Conservation (phyloP, 228 moss, liverwort and hornwort genomes). For the Sphagnum fallax region DNA sequence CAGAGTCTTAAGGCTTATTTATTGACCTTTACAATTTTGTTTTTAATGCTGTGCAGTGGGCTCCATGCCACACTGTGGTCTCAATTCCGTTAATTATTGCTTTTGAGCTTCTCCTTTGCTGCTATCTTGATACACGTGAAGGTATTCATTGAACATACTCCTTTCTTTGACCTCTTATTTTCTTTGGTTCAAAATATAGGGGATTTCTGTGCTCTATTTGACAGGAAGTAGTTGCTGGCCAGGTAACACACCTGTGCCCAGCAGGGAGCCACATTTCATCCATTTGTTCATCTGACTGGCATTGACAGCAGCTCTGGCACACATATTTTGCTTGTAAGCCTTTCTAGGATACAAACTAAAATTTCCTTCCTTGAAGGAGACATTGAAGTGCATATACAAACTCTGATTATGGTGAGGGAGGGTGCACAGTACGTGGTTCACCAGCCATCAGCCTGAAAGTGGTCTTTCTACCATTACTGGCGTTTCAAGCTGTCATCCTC, state of each 20-base stretch:
- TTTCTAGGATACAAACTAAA: no score
- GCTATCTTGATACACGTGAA: slow-evolving; percentile 37
- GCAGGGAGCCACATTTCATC: no score
- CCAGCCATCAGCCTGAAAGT: slow-evolving; percentile 36
- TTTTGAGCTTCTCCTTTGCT: slow-evolving; percentile 54
- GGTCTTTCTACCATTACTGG: slow-evolving; percentile 44
- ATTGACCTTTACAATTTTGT: background rate
- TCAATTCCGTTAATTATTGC: slow-evolving; percentile 43
- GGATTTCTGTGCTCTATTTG: no score
- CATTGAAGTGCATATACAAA: no score
- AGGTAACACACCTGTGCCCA: no score
- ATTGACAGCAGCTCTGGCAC: no score
- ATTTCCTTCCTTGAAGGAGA: no score
- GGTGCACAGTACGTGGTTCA: slow-evolving; percentile 17
- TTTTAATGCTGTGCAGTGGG: slow-evolving; percentile 31
- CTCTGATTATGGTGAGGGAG: background rate
- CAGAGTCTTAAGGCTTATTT: background rate
- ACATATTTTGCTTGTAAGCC: no score
- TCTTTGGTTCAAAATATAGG: no score
- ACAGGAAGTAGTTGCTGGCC: no score
- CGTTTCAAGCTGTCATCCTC: slow-evolving; percentile 37
- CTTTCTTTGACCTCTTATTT: no score
- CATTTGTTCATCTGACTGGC: no score
- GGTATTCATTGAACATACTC: slow-evolving; percentile 4
- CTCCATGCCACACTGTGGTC: slow-evolving; percentile 50